Evolutionary conservation across 805 yeast genomes (phyloP), one percentile per base, ranked within the genome.

Genomic region (Ogataea saltuana): DNA sequence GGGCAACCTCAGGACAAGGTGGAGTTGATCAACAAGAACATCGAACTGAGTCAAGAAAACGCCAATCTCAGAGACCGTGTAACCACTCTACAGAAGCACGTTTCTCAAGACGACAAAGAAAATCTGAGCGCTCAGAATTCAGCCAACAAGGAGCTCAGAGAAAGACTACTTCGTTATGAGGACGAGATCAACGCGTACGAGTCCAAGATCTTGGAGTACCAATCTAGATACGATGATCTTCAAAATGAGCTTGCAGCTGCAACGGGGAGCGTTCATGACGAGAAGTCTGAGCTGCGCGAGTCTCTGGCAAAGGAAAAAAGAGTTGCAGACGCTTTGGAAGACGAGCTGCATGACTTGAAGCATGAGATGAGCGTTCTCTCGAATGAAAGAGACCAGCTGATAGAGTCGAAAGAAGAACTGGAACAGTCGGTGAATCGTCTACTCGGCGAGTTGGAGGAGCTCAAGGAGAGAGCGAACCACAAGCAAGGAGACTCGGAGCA

Each of bases 1-100:
- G 68, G 64, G n/a, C 60, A 73, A n/a, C 78, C 78, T 0, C 59
- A 56, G 28, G 75, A 71, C 41, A 66, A 69, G 25, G 51, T 57
- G 2, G 68, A 65, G 5, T 41, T 74, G 39, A 60, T 72, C 15
- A 59, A 59, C 39, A 61, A 64, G 33, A 72, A 71, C 39, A 56
- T 69, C 13, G 61, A 61, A 7, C 50, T 69, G 39, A 60, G 53
- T 32, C 65, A 63, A 39, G 60, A 62, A 37, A 53, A 61, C 23
- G 43, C 51, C 26, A 22, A 27, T 20, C 41, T 52, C 18, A 40
- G 37, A 28, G 49, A 45, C 10, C 25, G 41, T 9, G 11, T 46
- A 22, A 33, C 29, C 16, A 4, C 29, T 0, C 20, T 39, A 21
- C 35, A 31, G 18, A 32, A 33, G 20, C 42, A 36, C 6, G 18